Conservation (phyloP, 768 basidiomycete species). For the Boletus reticuloceps region DNA sequence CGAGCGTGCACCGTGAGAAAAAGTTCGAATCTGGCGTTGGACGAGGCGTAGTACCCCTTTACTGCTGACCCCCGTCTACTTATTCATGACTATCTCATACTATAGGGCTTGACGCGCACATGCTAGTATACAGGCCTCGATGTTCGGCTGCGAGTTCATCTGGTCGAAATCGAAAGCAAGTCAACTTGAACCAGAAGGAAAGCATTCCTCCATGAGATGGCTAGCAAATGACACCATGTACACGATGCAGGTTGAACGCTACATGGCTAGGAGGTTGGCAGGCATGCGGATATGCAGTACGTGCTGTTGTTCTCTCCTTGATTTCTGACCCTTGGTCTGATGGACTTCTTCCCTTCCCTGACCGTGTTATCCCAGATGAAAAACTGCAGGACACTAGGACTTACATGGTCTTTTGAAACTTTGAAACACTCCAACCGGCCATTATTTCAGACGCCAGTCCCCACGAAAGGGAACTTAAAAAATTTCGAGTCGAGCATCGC, state of each 20-base stretch:
- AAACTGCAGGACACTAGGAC: constrained; percentile 3
- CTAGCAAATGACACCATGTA: background rate
- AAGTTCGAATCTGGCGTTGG: background rate
- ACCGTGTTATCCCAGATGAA: constrained; percentile 16
- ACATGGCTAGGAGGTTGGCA: background rate
- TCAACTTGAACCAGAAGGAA: background rate
- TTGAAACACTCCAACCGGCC: background rate
- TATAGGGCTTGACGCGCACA: background rate
- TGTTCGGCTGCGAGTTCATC: background rate
- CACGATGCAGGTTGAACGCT: background rate
- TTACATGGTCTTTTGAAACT: background rate
- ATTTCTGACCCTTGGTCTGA: background rate
- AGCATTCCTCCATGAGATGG: background rate
- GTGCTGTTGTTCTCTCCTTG: background rate
- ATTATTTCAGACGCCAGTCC: background rate
- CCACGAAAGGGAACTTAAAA: constrained; percentile 16
- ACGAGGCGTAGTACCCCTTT: background rate
- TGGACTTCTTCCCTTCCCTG: constrained; percentile 23
- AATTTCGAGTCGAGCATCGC: constrained; percentile 9
- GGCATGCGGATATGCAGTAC: background rate
- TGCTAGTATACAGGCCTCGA: background rate
- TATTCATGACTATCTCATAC: background rate
- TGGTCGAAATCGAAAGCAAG: background rate
- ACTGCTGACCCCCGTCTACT: background rate
- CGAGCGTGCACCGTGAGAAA: constrained; percentile 1